These are phyloP conservation scores for Penicillium salamii DNA, from an alignment of 495 filamentous ascomycete genomes.

Conservation along the genomic window DNA sequence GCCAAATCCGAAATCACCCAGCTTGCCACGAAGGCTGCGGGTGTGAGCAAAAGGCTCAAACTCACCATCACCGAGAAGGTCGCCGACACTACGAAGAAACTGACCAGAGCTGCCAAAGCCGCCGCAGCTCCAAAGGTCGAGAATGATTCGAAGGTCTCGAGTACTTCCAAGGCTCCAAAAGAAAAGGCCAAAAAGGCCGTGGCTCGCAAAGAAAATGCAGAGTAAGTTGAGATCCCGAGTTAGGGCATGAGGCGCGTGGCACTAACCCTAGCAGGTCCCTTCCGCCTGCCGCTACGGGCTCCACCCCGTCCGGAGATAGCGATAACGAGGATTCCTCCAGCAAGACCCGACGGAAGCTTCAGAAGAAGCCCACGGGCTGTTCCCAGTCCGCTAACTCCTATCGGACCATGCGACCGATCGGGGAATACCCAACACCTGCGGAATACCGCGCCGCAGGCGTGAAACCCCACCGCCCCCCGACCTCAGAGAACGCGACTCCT, in stretches of 20 bases:
- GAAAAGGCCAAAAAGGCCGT: neutral
- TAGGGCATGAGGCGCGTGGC: constrained; percentile 20
- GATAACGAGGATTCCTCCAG: constrained; percentile 13
- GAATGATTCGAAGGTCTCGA: neutral
- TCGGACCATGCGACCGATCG: constrained; percentile 25
- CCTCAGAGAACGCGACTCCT: constrained; percentile 13
- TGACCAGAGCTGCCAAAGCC: too few relatives aligned
- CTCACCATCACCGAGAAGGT: too few relatives aligned
- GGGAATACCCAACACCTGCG: constrained; percentile 21
- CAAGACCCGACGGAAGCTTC: constrained; percentile 15
- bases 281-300: constrained; percentile 24
- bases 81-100: too few relatives aligned
- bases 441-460: constrained; percentile 24
- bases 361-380: constrained; percentile 12
- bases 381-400: constrained; percentile 1
- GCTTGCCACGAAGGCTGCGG: too few relatives aligned
- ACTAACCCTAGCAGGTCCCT: constrained; percentile 24
- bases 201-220: neutral
- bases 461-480: constrained; percentile 8
- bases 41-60: too few relatives aligned
- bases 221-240: constrained; percentile 10
- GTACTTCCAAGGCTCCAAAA: neutral
- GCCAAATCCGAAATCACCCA: too few relatives aligned
- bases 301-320: constrained; percentile 13
- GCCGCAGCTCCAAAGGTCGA: too few relatives aligned